Percentiles rank a stretch among this genome's conserved stretches.
Evolutionary conservation across 2,329 filamentous ascomycete genomes (phyloP).

Genomic region (Fusarium sp.): DNA sequence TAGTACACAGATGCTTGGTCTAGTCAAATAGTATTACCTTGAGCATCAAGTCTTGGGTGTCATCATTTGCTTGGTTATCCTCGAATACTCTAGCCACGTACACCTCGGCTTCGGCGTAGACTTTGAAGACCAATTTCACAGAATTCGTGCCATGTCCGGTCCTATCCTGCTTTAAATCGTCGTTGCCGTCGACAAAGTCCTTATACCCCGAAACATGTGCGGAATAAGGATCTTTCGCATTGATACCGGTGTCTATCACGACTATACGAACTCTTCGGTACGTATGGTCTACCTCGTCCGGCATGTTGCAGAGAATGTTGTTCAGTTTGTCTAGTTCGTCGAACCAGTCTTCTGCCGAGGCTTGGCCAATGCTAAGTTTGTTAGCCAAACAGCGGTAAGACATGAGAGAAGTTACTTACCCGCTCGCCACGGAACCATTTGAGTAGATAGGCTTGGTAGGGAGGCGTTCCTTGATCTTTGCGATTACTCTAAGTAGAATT

Average conservation of each 20-base stretch:
- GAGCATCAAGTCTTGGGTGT: slow-evolving; percentile 18
- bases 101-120: slow-evolving; percentile 13
- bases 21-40: neutral
- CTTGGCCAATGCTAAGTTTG: neutral
- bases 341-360: slow-evolving; percentile 19
- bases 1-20: too few relatives aligned
- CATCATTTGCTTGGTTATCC: slow-evolving; percentile 7
- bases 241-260: slow-evolving; percentile 1
- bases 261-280: neutral
- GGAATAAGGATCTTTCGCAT: neutral
- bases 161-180: slow-evolving; percentile 4
- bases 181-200: too few relatives aligned
- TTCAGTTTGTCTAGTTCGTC: slow-evolving; percentile 17
- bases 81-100: slow-evolving; percentile 21
- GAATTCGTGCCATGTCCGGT: slow-evolving; percentile 21
- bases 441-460: neutral
- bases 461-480: too few relatives aligned
- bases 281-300: neutral
- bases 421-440: slow-evolving; percentile 12
- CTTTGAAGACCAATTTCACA: slow-evolving; percentile 6
- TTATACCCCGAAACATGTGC: too few relatives aligned
- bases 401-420: neutral
- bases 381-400: too few relatives aligned
- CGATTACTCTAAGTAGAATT: too few relatives aligned
- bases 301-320: slow-evolving; percentile 1